phyloP scores from a whole-genome alignment of 768 basidiomycete species.

The Candolleomyces aberdarensis region DNA sequence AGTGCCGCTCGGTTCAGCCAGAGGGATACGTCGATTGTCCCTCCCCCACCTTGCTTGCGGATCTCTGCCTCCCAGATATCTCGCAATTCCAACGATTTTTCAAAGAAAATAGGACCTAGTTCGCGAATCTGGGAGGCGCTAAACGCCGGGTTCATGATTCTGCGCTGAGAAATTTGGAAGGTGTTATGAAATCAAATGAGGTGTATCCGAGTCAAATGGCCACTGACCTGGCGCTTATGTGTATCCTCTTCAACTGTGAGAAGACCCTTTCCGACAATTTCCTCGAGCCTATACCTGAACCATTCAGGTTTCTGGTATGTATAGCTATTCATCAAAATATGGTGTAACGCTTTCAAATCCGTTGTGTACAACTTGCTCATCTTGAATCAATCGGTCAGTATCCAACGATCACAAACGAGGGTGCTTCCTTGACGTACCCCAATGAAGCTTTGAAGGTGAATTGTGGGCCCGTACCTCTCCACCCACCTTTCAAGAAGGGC shows the following conservation, averaged over 20 bases:
- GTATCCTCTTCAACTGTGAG: slow-evolving; percentile 43
- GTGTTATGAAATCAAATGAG: too few relatives aligned
- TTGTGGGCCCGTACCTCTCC: slow-evolving; percentile 36
- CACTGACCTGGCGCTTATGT: slow-evolving; percentile 39
- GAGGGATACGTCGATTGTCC: slow-evolving; percentile 43
- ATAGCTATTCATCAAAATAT: slow-evolving; percentile 53
- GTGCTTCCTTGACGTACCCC: too few relatives aligned
- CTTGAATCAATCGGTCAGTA: too few relatives aligned
- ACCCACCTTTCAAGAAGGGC: slow-evolving; percentile 40
- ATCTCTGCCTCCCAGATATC: slow-evolving; percentile 42
- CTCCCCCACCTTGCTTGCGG: slow-evolving; percentile 21
- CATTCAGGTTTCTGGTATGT: slow-evolving; percentile 53
- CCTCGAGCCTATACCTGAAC: slow-evolving; percentile 31
- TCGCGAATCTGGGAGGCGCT: slow-evolving; percentile 54
- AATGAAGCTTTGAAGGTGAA: too few relatives aligned
- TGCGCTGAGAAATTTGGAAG: too few relatives aligned
- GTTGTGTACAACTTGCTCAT: slow-evolving; percentile 43
- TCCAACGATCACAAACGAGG: too few relatives aligned
- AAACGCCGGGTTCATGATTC: slow-evolving; percentile 52
- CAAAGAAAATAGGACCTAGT: slow-evolving; percentile 32
- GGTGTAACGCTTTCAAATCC: slow-evolving; percentile 59
- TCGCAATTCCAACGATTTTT: slow-evolving; percentile 33
- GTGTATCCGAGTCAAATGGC: too few relatives aligned
- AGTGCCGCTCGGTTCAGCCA: slow-evolving; percentile 63
- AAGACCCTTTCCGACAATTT: slow-evolving; percentile 34